Percentiles rank a stretch among this genome's conserved stretches.
Evolutionary conservation across 1,284 basidiomycete species (phyloP).

Genomic region (Xerocomus tenax): DNA sequence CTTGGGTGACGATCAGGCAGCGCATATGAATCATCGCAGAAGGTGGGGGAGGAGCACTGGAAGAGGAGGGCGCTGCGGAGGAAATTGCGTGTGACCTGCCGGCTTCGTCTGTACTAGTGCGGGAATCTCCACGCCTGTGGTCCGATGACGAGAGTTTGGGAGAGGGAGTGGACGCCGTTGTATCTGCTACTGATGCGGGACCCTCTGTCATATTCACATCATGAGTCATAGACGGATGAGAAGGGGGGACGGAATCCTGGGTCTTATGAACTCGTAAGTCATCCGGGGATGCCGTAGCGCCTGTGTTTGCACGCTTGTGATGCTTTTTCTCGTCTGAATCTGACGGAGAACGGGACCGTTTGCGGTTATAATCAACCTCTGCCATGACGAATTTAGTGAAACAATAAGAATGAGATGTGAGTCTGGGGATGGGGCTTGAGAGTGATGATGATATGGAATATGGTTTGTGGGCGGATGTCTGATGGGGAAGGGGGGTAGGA

Average conservation of each 20-base stretch:
- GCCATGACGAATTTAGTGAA: slow-evolving; percentile 61
- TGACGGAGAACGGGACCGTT: slow-evolving; percentile 77
- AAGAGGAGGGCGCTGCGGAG: slow-evolving; percentile 42
- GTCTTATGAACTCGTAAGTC: slow-evolving; percentile 42
- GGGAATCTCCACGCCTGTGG: slow-evolving; percentile 33
- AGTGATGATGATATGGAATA: slow-evolving; percentile 34
- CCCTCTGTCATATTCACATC: slow-evolving; percentile 58
- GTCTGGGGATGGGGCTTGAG: slow-evolving; percentile 33
- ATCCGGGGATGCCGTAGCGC: slow-evolving; percentile 51
- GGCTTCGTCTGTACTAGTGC: slow-evolving; percentile 30
- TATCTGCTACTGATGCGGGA: slow-evolving; percentile 42
- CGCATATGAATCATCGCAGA: slow-evolving; percentile 85
- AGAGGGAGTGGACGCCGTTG: slow-evolving; percentile 49
- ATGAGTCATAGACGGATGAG: slow-evolving; percentile 38
- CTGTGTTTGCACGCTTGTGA: slow-evolving; percentile 75
- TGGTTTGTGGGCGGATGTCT: slow-evolving; percentile 35
- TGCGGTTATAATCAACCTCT: slow-evolving; percentile 73
- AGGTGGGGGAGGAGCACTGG: slow-evolving; percentile 38
- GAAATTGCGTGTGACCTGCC: slow-evolving; percentile 32
- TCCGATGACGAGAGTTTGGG: slow-evolving; percentile 37
- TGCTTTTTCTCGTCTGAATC: slow-evolving; percentile 70
- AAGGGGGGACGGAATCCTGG: slow-evolving; percentile 34
- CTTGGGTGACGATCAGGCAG: slow-evolving; percentile 95
- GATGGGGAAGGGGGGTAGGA: slow-evolving; percentile 28
- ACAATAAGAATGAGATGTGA: slow-evolving; percentile 38